Conservation (phyloP, 1,139 yeast species). For the Debaryomycetaceae sp. region DNA sequence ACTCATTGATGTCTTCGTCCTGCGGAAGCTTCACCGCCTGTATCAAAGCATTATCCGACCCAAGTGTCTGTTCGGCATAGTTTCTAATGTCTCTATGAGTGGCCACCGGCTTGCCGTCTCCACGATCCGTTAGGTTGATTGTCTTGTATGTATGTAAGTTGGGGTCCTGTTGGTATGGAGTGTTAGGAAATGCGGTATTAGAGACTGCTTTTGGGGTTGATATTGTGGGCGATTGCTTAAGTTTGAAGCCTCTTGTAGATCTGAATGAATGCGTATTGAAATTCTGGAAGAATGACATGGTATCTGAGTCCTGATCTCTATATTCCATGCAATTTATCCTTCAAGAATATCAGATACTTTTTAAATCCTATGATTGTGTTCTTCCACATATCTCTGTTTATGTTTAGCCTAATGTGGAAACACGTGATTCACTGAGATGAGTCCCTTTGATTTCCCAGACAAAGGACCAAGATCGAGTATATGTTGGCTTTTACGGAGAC, state of each 20-base stretch:
- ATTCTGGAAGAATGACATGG: conserved; percentile 54
- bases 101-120: conserved; percentile 39
- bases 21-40: conserved; percentile 93
- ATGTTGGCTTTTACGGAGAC: background rate
- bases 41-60: conserved; percentile 84
- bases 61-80: conserved; percentile 92
- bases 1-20: conserved; percentile 89
- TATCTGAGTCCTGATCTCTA: background rate
- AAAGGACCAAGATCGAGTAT: background rate
- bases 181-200: conserved; percentile 30
- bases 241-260: conserved; percentile 53
- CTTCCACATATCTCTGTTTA: background rate
- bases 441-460: background rate
- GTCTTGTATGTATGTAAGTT: conserved; percentile 27
- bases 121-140: conserved; percentile 15
- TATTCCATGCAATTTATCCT: background rate
- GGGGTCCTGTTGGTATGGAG: conserved; percentile 23
- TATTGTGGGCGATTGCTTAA: conserved; percentile 40
- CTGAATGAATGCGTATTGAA: conserved; percentile 55
- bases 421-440: background rate
- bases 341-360: background rate
- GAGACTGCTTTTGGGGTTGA: conserved; percentile 41
- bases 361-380: background rate
- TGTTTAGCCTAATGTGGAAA: background rate
- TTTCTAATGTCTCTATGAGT: conserved; percentile 71